Base-by-base conservation (phyloP, 805 yeast genomes). In the Metschnikowia anglica region DNA sequence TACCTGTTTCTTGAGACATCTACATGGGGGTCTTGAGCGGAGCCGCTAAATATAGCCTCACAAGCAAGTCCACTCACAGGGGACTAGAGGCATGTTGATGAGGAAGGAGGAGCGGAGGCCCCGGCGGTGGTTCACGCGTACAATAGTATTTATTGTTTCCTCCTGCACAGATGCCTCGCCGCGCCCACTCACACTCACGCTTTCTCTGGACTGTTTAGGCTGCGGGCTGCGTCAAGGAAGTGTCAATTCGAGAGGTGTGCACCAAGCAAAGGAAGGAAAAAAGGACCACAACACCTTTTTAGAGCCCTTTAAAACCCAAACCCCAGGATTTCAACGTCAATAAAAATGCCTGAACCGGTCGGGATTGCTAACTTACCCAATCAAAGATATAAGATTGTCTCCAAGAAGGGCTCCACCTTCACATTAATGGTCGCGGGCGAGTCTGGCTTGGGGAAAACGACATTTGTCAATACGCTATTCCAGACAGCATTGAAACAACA, bases 341-440 rank as follows among this genome's bases (percentile, higher is more conserved):
- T 10, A 32, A 19, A 19, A 28, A 70, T 70, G 75, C 73, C 73
- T 28, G 82, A 80, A 60, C 74, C 82, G 25, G 78, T 83, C 51
- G 90, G 90, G 42, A 78, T 83, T 55, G 73, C 88, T 29, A 82
- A 81, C 59, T 70, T 83, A 51, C 90, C 90, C 42, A 83, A 83
- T 54, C 90, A 83, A 67, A 75, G 85, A 61, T 85, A 84, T 68
- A 85, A 84, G 61, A 79, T 83, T 49, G 85, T 85, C 39, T 80
- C 86, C 46, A 81, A 82, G 51, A 72, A 79, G 54, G 95, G 93
- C 33, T 85, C 88, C 16, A 71, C 81, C 19, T 85, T 87, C 65
- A 88, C 95, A 34, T 56, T 90, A 43, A 80, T 88, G 89, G 81
- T 88, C 20, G 88, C 88, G 35, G 97, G 97, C 55, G 97, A 89